Conservation (phyloP, 495 filamentous ascomycete species). For the Xylaria intraflava region DNA sequence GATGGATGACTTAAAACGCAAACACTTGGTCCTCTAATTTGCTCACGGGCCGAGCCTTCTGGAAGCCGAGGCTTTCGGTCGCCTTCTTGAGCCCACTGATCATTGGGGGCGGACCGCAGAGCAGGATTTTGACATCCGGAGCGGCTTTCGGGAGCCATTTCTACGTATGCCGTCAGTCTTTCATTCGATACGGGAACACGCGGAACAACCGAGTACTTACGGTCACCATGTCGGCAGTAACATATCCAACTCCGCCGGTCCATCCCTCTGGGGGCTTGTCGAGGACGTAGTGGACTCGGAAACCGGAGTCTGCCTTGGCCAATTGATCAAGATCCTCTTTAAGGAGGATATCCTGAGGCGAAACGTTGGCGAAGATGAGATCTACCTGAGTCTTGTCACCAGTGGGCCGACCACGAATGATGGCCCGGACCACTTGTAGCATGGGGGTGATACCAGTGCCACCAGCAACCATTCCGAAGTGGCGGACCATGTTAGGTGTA, state of each 20-base stretch:
- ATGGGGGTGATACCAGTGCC: slow-evolving; percentile 92
- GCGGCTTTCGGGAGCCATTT: slow-evolving; percentile 78
- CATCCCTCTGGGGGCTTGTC: slow-evolving; percentile 92
- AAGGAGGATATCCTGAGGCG: slow-evolving; percentile 83
- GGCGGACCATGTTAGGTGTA: slow-evolving; percentile 85
- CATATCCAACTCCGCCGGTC: slow-evolving; percentile 86
- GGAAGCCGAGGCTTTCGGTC: slow-evolving; percentile 77
- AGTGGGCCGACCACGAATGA: slow-evolving; percentile 71
- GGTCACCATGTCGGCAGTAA: slow-evolving; percentile 92
- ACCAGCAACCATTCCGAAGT: slow-evolving; percentile 96
- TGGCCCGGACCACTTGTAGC: slow-evolving; percentile 78
- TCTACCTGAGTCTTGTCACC: slow-evolving; percentile 85
- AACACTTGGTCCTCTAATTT: slow-evolving; percentile 98
- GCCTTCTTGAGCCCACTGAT: slow-evolving; percentile 96
- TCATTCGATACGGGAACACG: slow-evolving; percentile 27
- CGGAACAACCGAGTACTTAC: slow-evolving; percentile 40
- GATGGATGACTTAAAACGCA: slow-evolving; percentile 62
- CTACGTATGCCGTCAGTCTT: slow-evolving; percentile 12
- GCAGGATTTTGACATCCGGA: slow-evolving; percentile 84
- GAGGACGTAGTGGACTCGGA: slow-evolving; percentile 87
- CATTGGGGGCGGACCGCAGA: slow-evolving; percentile 97
- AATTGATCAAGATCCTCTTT: slow-evolving; percentile 83
- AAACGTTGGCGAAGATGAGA: slow-evolving; percentile 94
- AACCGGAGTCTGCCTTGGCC: slow-evolving; percentile 64
- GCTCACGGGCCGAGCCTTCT: slow-evolving; percentile 87